Base-by-base conservation (phyloP, 2,329 filamentous ascomycete genomes). In the Fusarium succisae region DNA sequence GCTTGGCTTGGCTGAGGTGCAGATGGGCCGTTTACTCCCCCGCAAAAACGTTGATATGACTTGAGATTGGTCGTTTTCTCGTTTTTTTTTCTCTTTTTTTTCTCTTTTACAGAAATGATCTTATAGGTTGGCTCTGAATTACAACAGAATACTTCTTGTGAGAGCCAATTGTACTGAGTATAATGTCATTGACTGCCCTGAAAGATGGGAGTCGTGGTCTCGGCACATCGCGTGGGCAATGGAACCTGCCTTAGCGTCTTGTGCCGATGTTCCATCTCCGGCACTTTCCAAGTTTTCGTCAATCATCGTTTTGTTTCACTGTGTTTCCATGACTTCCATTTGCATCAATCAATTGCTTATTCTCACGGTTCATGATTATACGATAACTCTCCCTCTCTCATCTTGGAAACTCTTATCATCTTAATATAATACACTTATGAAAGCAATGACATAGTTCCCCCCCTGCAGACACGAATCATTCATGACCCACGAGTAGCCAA, bases 181-280 rank as follows among this genome's bases (percentile, higher is more conserved):
- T 14, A 41, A n/a, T 28, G 22, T 22, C 15, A 30, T 30, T 20
- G 41, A 15, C 20, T 35, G 9, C 22, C 18, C 17, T 12, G 2
- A 8, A 26, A 51, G 37, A 28, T 15, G 48, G n/a, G 20, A 48
- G 26, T 26, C 28, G 32, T 63, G 41, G 43, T 69, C 30, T 59
- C 58, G 54, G 63, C 54, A 57, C 44, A 51, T 71, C 28, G 66
- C 53, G 37, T 65, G 32, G 47, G 45, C 57, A 70, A 15, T 35
- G 13, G 32, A 35, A 73, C 56, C 57, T 74, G 37, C 71, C 37
- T 61, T 74, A 72, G 66, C 70, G 67, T 74, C 63, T 51, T 57
- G 32, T 74, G 37, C 61, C 56, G 28, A 39, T 44, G 45, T 45
- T 51, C 39, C 66, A 53, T 53, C 48, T 48, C 58, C 26, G 62